phyloP scores from a whole-genome alignment of 2,329 filamentous ascomycete species.

The Arthrinium puccinioides region DNA sequence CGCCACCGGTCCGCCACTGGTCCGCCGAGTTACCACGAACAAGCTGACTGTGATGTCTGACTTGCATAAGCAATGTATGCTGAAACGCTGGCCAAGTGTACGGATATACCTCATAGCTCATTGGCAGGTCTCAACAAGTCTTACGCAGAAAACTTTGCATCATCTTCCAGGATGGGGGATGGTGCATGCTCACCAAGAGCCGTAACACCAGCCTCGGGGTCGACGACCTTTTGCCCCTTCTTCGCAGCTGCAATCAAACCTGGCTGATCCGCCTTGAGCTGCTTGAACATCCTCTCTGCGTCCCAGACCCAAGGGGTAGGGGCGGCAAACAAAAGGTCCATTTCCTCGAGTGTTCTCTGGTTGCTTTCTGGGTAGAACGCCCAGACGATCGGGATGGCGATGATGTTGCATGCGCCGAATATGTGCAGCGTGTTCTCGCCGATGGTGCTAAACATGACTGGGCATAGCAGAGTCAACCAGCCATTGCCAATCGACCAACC shows the following conservation, averaged over 20 bases:
- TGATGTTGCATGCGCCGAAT: conserved; percentile 60
- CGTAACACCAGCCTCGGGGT: conserved; percentile 15
- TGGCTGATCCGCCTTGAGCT: conserved; percentile 54
- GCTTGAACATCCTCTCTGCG: conserved; percentile 56
- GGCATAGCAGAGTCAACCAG: conserved; percentile 33
- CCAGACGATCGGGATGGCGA: conserved; percentile 65
- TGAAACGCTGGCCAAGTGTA: no score
- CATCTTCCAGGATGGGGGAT: no score
- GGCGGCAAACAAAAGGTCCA: conserved; percentile 64
- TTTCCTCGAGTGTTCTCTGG: conserved; percentile 67
- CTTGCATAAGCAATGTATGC: no score
- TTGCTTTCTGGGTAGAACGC: conserved; percentile 68
- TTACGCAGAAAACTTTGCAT: no score
- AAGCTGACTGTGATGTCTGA: no score
- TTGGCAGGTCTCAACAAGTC: no score
- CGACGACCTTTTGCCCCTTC: conserved; percentile 15
- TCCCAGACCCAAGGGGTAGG: conserved; percentile 65
- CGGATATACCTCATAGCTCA: no score
- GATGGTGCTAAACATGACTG: conserved; percentile 34
- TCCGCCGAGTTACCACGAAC: no score
- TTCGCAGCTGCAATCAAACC: conserved; percentile 32
- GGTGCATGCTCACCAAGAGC: neutral
- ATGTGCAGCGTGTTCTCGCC: conserved; percentile 68
- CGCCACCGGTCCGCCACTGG: no score
- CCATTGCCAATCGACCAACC: conserved; percentile 73